A percentile compares a stretch with the other conserved stretches of the same genome.
These are phyloP conservation scores for Stevia rebaudiana DNA, from an alignment of 140 eudicot species.

Conservation along the genomic window DNA sequence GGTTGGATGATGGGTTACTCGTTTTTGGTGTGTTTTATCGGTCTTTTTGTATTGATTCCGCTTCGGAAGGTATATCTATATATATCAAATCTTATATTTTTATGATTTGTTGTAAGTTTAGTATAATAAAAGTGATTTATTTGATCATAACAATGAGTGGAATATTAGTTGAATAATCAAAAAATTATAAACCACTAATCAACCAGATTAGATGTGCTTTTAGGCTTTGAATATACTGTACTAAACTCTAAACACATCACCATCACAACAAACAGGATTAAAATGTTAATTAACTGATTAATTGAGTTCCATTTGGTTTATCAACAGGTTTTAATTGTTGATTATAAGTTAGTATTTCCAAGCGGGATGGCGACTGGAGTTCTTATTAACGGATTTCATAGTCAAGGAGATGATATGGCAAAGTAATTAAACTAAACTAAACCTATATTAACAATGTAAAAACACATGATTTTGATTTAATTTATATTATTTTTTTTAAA, in stretches of 20 bases:
- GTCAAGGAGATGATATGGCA: slow-evolving; percentile 60
- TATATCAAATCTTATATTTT: not conserved
- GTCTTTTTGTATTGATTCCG: slow-evolving; percentile 83
- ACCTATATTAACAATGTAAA: not conserved
- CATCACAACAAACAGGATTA: not conserved
- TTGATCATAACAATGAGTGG: not conserved
- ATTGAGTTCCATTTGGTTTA: slow-evolving; percentile 22
- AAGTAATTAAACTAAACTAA: slow-evolving; percentile 37
- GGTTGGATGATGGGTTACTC: slow-evolving; percentile 85
- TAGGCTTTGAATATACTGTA: slow-evolving; percentile 13
- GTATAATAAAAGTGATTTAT: not conserved
- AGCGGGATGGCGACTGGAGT: slow-evolving; percentile 98
- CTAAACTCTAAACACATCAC: not conserved
- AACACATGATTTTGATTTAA: not conserved
- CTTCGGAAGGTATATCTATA: slow-evolving; percentile 64
- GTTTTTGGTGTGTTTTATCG: slow-evolving; percentile 75
- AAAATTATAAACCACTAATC: not conserved
- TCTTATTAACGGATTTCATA: slow-evolving; percentile 82
- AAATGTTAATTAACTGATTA: slow-evolving; percentile 6
- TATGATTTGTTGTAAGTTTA: not conserved
- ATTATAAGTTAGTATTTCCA: slow-evolving; percentile 79
- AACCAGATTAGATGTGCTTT: slow-evolving; percentile 3
- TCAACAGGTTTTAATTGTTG: slow-evolving; percentile 67
- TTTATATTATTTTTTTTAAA: not conserved
- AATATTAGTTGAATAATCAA: not conserved